Conservation (phyloP, 2,329 filamentous ascomycete genomes). For the Fusarium pseudonygamai region DNA sequence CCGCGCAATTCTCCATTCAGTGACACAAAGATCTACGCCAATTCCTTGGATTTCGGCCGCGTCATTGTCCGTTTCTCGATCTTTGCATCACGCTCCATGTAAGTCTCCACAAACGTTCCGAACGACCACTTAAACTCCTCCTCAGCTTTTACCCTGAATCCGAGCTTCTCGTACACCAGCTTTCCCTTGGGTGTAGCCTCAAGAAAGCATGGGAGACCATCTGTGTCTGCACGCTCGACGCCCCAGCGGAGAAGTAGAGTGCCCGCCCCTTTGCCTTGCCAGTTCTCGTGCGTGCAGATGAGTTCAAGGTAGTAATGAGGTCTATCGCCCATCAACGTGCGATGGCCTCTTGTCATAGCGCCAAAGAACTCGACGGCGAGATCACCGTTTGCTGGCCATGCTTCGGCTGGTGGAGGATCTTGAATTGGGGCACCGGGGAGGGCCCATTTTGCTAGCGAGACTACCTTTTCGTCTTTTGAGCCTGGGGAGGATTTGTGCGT, state of each 20-base stretch:
- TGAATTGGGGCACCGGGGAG: conserved; percentile 41
- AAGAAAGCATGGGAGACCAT: conserved; percentile 56
- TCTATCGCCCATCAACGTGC: conserved; percentile 50
- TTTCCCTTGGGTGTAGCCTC: conserved; percentile 60
- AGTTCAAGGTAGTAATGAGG: conserved; percentile 62
- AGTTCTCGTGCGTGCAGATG: conserved; percentile 53
- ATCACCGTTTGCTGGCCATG: conserved; percentile 54
- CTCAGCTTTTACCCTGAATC: conserved; percentile 54
- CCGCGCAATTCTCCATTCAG: conserved; percentile 3
- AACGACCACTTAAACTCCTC: conserved; percentile 48
- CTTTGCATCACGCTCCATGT: conserved; percentile 47
- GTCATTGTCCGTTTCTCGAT: conserved; percentile 12
- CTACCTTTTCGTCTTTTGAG: conserved; percentile 39
- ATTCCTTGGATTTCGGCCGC: conserved; percentile 11
- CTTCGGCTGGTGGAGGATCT: conserved; percentile 40
- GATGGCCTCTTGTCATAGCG: conserved; percentile 48
- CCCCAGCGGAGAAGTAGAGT: conserved; percentile 59
- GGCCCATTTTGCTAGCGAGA: conserved; percentile 62
- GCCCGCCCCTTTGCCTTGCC: conserved; percentile 58
- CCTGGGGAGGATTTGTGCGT: conserved; percentile 43
- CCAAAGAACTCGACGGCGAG: conserved; percentile 54
- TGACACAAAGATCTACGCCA: conserved; percentile 20
- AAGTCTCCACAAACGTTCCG: conserved; percentile 46
- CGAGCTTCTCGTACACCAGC: conserved; percentile 58
- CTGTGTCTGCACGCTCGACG: conserved; percentile 54